These are phyloP conservation scores for Ceratobasidium sp. DNA, from an alignment of 1,284 basidiomycete genomes.

Conservation along the genomic window DNA sequence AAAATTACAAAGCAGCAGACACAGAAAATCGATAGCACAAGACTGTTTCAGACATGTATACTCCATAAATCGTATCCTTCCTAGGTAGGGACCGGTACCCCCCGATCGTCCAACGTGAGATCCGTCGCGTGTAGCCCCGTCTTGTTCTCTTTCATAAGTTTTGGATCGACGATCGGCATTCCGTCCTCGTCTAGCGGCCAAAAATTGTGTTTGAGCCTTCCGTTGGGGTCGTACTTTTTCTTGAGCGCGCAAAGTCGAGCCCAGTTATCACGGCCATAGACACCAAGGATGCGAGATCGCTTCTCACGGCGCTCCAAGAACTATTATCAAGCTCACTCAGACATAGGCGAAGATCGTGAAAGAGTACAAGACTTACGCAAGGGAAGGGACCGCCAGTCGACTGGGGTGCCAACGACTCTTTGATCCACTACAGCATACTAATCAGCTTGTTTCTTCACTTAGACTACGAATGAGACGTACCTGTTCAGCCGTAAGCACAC, in stretches of 20 bases:
- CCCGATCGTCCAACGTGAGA: slow-evolving; percentile 26
- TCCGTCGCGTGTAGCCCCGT: slow-evolving; percentile 22
- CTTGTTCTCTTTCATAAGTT: slow-evolving; percentile 13
- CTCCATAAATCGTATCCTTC: neutral
- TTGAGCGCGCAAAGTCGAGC: slow-evolving; percentile 71
- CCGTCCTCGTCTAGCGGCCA: slow-evolving; percentile 74
- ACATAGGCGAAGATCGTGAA: slow-evolving; percentile 32
- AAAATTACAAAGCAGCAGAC: neutral
- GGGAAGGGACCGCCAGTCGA: slow-evolving; percentile 81
- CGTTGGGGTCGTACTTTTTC: slow-evolving; percentile 72
- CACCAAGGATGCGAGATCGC: slow-evolving; percentile 47
- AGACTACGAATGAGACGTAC: slow-evolving; percentile 52
- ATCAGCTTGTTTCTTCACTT: slow-evolving; percentile 16
- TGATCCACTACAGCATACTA: slow-evolving; percentile 71
- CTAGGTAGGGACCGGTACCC: neutral
- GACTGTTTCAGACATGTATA: neutral
- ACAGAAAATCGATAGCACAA: neutral
- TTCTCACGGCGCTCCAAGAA: slow-evolving; percentile 75
- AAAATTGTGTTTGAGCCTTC: slow-evolving; percentile 72
- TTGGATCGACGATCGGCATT: slow-evolving; percentile 44
- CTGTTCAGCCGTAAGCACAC: slow-evolving; percentile 79
- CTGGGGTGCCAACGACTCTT: slow-evolving; percentile 69
- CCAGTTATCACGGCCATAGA: slow-evolving; percentile 62
- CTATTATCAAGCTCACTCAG: slow-evolving; percentile 53
- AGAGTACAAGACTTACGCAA: slow-evolving; percentile 69